Base-by-base conservation (phyloP, 2,329 filamentous ascomycete species). In the Sodiomyces alkalinus region DNA sequence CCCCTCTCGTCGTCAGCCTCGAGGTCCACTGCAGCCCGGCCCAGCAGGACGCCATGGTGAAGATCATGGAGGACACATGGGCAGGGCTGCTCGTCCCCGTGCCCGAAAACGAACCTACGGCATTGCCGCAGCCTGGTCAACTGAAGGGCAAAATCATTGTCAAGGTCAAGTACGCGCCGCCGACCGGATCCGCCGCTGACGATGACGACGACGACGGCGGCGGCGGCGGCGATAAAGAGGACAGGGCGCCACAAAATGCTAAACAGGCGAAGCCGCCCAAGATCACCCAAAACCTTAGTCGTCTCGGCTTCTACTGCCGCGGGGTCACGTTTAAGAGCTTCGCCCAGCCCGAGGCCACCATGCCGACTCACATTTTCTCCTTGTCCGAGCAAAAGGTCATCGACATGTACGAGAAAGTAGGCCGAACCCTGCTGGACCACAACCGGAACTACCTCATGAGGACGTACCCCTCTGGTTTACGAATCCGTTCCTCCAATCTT, bases 1-100 rank as follows among this genome's bases (percentile, higher is more conserved):
- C 92, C 12, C 90, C 90, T 0, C 60, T 98, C n/a, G 87, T 96
- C 34, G 78, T 94, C 41, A 93, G 83, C 45, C 65, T 98, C 18
- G 90, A 98, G 52, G 82, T 96, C 0, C 90, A 96, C 55, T 85
- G 83, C 38, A 64, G 63, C 36, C 55, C 71, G 0, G 67, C 77
- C 32, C 90, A 98, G 52, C 90, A 98, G 49, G 68, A 80, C 38
- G 66, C 77, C 33, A 94, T 96, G 82, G 85, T 93, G 5, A 66
- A 80, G 35, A 92, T 96, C 43, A 94, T 98, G 73, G 66, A 74
- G 36, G 71, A 92, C 35, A 71, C 72, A 16, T 98, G 85, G 82
- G 63, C 63, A n/a, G 75, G 64, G 1, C 61, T 76, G 33, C 59
- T 96, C 7, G 59, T 92, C 2, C 63, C 76, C 2, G 48, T 55